Percentiles rank a stretch among this genome's conserved stretches.
Conservation (phyloP, 2,329 filamentous ascomycete genomes). For the Parastagonospora nodorum region DNA sequence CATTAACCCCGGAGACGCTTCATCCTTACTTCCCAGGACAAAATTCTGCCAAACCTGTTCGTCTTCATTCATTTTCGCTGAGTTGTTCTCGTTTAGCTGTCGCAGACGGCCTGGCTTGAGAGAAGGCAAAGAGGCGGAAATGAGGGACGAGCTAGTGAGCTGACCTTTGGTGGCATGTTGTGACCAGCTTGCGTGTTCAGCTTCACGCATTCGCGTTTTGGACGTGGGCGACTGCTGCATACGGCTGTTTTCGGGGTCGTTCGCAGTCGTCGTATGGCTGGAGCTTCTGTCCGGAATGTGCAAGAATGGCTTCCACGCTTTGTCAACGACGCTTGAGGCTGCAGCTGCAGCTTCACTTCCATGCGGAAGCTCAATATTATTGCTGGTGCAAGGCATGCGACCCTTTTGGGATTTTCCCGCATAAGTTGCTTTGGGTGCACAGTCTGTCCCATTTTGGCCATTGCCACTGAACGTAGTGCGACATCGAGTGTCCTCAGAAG, state of each 20-base stretch:
- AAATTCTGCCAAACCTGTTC: constrained; percentile 42
- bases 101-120: constrained; percentile 3
- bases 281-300: constrained; percentile 25
- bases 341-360: constrained; percentile 5
- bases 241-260: constrained; percentile 16
- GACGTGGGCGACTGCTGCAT: constrained; percentile 15
- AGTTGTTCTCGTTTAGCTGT: constrained; percentile 1
- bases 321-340: constrained; percentile 31
- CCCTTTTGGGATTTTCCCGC: constrained; percentile 12
- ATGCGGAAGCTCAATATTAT: constrained; percentile 2
- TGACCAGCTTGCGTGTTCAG: constrained; percentile 24
- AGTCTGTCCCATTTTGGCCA: constrained; percentile 17
- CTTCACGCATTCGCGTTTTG: constrained; percentile 10
- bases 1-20: constrained; percentile 6
- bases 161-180: constrained; percentile 32
- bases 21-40: constrained; percentile 32
- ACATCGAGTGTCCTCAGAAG: constrained; percentile 6
- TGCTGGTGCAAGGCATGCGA: constrained; percentile 11
- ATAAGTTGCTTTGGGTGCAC: constrained; percentile 15
- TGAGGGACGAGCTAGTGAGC: constrained; percentile 20
- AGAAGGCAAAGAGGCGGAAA: constrained; percentile 35
- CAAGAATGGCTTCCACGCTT: constrained; percentile 33
- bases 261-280: constrained; percentile 17
- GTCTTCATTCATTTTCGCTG: constrained; percentile 12
- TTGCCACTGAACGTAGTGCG: constrained; percentile 8